A percentile compares a stretch with the other conserved stretches of the same genome.
Conservation (phyloP, 148 eudicot species). For the Rhododendron ovatum region DNA sequence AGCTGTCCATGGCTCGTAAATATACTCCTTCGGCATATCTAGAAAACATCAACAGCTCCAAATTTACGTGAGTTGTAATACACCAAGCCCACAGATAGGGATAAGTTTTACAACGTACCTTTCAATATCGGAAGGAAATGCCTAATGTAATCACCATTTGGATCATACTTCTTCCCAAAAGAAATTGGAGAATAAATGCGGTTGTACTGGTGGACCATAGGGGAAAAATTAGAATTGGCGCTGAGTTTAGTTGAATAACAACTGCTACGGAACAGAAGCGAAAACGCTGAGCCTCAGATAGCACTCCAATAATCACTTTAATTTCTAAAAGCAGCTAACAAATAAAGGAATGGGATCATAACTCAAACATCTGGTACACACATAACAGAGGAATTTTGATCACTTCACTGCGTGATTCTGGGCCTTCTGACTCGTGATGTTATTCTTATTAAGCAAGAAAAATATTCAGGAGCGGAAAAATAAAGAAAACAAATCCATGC, state of each 20-base stretch:
- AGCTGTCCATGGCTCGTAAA: constrained; percentile 96
- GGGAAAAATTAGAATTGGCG: background rate
- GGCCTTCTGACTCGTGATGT: background rate
- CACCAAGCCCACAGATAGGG: background rate
- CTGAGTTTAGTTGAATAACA: background rate
- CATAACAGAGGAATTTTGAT: background rate
- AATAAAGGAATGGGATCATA: background rate
- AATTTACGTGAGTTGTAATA: background rate
- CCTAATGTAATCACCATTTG: constrained; percentile 68
- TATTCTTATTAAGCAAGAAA: background rate
- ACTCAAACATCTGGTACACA: background rate
- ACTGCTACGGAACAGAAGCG: background rate
- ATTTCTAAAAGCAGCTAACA: background rate
- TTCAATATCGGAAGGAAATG: constrained; percentile 82
- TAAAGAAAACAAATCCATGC: background rate
- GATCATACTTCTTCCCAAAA: constrained; percentile 90
- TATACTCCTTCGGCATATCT: constrained; percentile 95
- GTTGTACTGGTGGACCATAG: constrained; percentile 52
- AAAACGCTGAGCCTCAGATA: background rate
- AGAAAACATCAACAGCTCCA: constrained; percentile 10
- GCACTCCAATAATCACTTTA: background rate
- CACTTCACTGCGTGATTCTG: background rate
- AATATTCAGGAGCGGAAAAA: background rate
- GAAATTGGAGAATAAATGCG: constrained; percentile 86
- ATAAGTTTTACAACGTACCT: constrained; percentile 37